Evolutionary conservation across 2,329 filamentous ascomycete species (phyloP), one percentile per base, ranked within the genome.

Genomic region (Penicillium capsulatum): DNA sequence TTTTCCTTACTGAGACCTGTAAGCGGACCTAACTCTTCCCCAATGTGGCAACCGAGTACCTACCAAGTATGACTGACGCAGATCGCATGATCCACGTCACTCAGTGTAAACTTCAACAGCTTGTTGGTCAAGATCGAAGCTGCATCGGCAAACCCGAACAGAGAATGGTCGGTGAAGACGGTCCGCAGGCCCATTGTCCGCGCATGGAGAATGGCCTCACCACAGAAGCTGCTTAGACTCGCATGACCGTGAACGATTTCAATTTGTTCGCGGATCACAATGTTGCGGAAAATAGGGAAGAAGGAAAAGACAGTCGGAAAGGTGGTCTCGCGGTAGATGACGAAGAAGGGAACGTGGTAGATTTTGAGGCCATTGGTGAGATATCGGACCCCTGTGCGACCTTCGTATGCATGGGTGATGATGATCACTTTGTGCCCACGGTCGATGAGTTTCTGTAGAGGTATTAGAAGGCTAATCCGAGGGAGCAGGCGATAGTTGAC

Each of bases 301-400:
- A 95, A 96, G 19, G 91, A 96, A 71, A 97, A 97, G 59, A 98
- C 89, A 4, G 94, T 97, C 0, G 92, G 92, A 58, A 98, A 91
- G 9, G 89, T 94, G 3, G 89, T 81, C 49, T 89, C 85, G 54
- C 94, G 88, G 66, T 96, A 97, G 56, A 98, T 90, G 64, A 97
- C 82, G 62, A 94, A 79, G 65, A 97, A 97, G 3, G 92, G 94
- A 13, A 97, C 84, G 65, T 98, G 88, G 70, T 96, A 98, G 67
- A 97, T 92, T 64, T 98, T 98, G 60, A 98, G 79, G 37, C 92
- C 91, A 63, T 98, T 98, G 44, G 91, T 97, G 48, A 98, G 80
- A 61, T 96, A 98, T 42, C 92, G 85, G 14, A 98, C 80, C 8
- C 92, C 92, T 38, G 86, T 94, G 26, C 92, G 83, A 41, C 89